phyloP scores from a whole-genome alignment of 1,284 basidiomycete species.

The Rhodofomes roseus region DNA sequence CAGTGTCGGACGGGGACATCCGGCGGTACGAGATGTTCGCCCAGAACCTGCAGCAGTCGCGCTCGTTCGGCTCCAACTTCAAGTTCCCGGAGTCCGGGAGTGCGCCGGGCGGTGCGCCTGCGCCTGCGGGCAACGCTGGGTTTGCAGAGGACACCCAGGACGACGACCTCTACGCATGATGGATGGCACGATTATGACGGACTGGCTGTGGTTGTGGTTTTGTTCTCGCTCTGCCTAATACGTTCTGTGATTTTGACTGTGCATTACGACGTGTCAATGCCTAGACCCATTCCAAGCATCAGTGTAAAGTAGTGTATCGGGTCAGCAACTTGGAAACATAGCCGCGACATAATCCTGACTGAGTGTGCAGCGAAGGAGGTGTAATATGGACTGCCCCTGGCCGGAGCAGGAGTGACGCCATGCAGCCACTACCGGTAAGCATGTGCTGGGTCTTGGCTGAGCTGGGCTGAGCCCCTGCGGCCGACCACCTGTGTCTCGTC shows the following conservation, averaged over 20 bases:
- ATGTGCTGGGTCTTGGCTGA: background rate
- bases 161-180: conserved; percentile 83
- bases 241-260: conserved; percentile 4
- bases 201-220: background rate
- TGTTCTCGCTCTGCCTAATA: conserved; percentile 1
- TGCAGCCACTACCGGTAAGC: background rate
- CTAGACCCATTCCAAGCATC: conserved; percentile 1
- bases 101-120: conserved; percentile 41
- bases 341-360: background rate
- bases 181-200: no score
- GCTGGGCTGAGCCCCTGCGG: no score
- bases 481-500: background rate
- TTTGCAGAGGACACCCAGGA: conserved; percentile 81
- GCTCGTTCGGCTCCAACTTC: conserved; percentile 87
- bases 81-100: conserved; percentile 88
- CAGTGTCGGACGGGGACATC: conserved; percentile 93
- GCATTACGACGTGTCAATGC: conserved; percentile 8
- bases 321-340: background rate
- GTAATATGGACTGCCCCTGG: background rate
- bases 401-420: background rate
- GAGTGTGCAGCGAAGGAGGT: no score
- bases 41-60: conserved; percentile 86
- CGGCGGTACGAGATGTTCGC: conserved; percentile 92
- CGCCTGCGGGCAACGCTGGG: conserved; percentile 66
- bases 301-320: conserved; percentile 1